A percentile compares a stretch with the other conserved stretches of the same genome.
These are phyloP conservation scores for Crithidia expoeki DNA, from an alignment of 208 protist genomes.

Conservation along the genomic window DNA sequence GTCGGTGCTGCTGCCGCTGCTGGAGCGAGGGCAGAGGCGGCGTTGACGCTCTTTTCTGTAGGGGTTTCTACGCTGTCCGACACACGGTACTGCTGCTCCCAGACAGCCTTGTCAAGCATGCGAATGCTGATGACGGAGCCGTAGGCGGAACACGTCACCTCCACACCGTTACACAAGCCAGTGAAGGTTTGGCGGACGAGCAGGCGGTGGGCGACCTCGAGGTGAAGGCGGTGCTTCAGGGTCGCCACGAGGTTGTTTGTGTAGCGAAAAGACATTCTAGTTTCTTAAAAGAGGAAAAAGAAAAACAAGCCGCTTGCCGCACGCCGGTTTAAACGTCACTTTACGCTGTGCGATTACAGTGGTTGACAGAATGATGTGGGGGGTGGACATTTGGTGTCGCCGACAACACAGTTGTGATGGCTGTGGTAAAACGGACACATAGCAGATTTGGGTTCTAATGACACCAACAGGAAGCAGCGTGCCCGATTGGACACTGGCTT, in stretches of 20 bases:
- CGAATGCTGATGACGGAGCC: slow-evolving; percentile 69
- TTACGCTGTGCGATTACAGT: too few relatives aligned
- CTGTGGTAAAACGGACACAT: too few relatives aligned
- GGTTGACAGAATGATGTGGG: too few relatives aligned
- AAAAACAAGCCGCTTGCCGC: background rate
- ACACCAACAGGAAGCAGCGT: too few relatives aligned
- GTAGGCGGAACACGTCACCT: slow-evolving; percentile 77
- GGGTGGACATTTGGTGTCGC: too few relatives aligned
- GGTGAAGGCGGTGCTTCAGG: slow-evolving; percentile 76
- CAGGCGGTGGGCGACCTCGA: slow-evolving; percentile 73
- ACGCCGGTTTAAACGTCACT: too few relatives aligned
- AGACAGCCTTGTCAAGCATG: slow-evolving; percentile 50
- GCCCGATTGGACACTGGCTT: too few relatives aligned
- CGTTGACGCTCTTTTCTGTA: background rate
- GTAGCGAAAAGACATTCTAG: slow-evolving; percentile 86
- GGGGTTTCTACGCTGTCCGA: background rate
- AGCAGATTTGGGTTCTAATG: too few relatives aligned
- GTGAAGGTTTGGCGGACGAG: slow-evolving; percentile 63
- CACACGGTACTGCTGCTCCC: slow-evolving; percentile 67
- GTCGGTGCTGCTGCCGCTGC: background rate
- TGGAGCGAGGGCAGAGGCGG: slow-evolving; percentile 5
- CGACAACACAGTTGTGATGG: too few relatives aligned
- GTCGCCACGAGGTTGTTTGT: slow-evolving; percentile 85
- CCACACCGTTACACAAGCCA: slow-evolving; percentile 74
- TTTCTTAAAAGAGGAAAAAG: background rate